These are phyloP conservation scores for Adenanthera pavonina DNA, from an alignment of 306 rosid species.

Conservation along the genomic window DNA sequence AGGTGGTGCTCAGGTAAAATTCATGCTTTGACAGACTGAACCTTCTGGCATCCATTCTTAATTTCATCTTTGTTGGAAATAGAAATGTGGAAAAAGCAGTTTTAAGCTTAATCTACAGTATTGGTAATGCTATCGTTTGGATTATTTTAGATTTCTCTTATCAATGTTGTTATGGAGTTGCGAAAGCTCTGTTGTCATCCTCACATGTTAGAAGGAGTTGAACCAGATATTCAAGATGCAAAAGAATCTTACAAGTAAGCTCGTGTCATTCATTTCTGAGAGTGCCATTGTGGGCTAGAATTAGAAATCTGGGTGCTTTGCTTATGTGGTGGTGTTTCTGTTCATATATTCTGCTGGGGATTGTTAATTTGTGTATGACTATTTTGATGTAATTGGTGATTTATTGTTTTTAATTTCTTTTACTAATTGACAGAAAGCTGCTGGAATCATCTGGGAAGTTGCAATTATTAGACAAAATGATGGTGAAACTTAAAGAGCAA, in stretches of 20 bases:
- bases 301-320: constrained; percentile 35
- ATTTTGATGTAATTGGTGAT: constrained; percentile 7
- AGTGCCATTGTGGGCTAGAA: background rate
- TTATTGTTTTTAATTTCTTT: background rate
- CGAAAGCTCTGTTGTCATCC: constrained; percentile 99
- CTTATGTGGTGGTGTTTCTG: constrained; percentile 26
- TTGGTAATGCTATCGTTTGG: constrained; percentile 30
- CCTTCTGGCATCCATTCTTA: constrained; percentile 18
- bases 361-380: constrained; percentile 21
- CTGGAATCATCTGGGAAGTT: constrained; percentile 94
- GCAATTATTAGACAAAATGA: constrained; percentile 96
- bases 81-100: constrained; percentile 21
- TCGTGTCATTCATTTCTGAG: constrained; percentile 22
- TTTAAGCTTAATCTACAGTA: background rate
- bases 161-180: constrained; percentile 97
- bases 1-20: constrained; percentile 94
- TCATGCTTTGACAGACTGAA: constrained; percentile 21
- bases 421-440: constrained; percentile 67
- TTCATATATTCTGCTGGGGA: constrained; percentile 9
- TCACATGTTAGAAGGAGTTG: constrained; percentile 98
- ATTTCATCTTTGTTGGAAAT: constrained; percentile 28
- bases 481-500: constrained; percentile 96
- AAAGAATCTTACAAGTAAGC: constrained; percentile 79
- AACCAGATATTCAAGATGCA: constrained; percentile 85
- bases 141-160: constrained; percentile 81